Base-by-base conservation (phyloP, 257 asterid species). In the Galeopsis tetrahit region DNA sequence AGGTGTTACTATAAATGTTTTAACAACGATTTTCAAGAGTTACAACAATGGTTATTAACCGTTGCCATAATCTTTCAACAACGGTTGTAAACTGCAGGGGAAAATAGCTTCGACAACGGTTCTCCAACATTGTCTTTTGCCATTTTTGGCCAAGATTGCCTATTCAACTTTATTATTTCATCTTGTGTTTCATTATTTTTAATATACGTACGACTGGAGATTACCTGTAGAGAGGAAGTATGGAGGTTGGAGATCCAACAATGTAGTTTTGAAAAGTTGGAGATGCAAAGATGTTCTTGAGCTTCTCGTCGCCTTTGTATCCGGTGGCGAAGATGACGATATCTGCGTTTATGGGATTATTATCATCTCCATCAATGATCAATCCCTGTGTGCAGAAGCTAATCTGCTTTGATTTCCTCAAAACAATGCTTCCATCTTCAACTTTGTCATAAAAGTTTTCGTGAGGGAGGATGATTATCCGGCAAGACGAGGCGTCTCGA, bases 311-410 rank as follows among this genome's bases (percentile, higher is more conserved):
- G 36, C 96, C 93, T 81, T 72, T 82, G 52, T 79, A 87, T 39
- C 93, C 93, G 0, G 93, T 89, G 6, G 93, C 91, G 31, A 82
- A 70, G 4, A 89, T 78, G 13, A 89, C 88, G 2, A 89, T 4
- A 58, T 85, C 96, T 5, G 84, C 83, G 56, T 74, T 64, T 34
- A 85, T 6, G n/a, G 80, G 81, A 42, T 4, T 71, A 13, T 36
- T 67, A 5, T 63, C 64, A 57, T 80, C 81, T 13, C 65, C 91
- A 59, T 82, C 87, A 38, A 82, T 46, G 49, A 79, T 68, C 66
- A 87, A 21, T 0, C 96, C 93, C 60, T 84, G 83, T 68, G 75
- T 68, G 62, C 82, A 75, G 76, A 87, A 84, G 17, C 61, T 28
- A 6, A 76, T 60, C 9, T 42, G 40, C 10, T 82, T 34, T 2